Evolutionary conservation across 2,329 filamentous ascomycete species (phyloP), one percentile per base, ranked within the genome.

Genomic region (Ophiostoma australiae): DNA sequence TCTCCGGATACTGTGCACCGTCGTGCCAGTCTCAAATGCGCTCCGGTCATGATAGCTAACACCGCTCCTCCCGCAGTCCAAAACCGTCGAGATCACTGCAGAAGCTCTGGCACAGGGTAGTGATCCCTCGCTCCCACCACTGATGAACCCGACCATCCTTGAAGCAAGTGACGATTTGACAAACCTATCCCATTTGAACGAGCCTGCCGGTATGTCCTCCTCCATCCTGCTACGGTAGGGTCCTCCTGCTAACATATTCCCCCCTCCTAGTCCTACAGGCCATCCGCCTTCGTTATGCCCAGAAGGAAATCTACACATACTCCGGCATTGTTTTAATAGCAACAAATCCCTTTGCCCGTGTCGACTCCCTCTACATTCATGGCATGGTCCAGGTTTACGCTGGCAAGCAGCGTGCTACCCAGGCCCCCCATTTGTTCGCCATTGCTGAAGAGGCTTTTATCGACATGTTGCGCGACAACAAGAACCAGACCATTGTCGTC

Each of bases 381-480:
- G 95, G 95, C 75, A 99, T 99, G 94, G 94, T 99, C n/a, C 95
- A 99, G 81, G 93, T 98, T 55, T 99, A 99, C 82, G 94, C 95
- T 71, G 95, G 95, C 78, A 98, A 94, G 82, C 94, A 97, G 81
- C 88, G 95, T 81, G 93, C 94, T 72, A 97, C 95, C 72, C 95
- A 98, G 81, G 95, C 96, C 72, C 95, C 95, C 70, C 95, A 99
- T 88, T 83, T 99, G 78, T 99, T 99, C 82, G 95, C 95, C 76
- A 99, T 99, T 82, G 95, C 95, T 63, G 95, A 99, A 81, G 96
- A 99, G 82, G 94, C 95, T 73, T 99, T 98, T 83, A 93, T 94
- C 92, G 95, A 99, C 84, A 99, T 99, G 95, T 83, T 99, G 78
- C 91, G 95, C 75, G 95, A 97, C 82, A 87, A 87, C 76, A 94